phyloP scores from a whole-genome alignment of 2,329 filamentous ascomycete genomes.

The Conoideocrella luteorostrata region DNA sequence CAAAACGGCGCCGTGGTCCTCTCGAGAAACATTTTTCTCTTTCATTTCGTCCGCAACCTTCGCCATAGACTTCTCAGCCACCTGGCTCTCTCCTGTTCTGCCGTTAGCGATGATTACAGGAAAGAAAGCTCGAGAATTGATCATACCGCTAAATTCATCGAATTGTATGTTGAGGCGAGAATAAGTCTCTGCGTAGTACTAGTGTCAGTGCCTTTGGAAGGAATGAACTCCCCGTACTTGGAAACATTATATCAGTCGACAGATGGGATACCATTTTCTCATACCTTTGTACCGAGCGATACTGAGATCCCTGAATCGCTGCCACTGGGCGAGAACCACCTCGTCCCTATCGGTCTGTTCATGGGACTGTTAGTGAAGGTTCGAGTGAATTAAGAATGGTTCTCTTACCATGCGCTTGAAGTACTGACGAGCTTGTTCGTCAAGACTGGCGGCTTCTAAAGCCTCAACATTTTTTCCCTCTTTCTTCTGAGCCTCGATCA shows the following conservation, averaged over 20 bases:
- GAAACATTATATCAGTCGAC: not conserved
- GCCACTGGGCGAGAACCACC: constrained; percentile 55
- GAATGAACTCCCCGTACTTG: no score
- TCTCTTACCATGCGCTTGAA: constrained; percentile 56
- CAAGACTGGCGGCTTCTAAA: constrained; percentile 51
- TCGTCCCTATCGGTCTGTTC: constrained; percentile 54
- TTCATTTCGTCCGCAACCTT: constrained; percentile 55
- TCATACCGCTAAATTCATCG: constrained; percentile 51
- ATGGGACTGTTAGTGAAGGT: not conserved
- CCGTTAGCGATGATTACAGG: not conserved
- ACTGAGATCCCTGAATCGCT: constrained; percentile 59
- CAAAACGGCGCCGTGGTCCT: constrained; percentile 65
- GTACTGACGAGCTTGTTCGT: constrained; percentile 68
- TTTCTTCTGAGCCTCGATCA: constrained; percentile 51
- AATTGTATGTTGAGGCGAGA: constrained; percentile 65
- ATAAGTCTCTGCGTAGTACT: constrained; percentile 45
- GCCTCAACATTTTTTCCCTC: constrained; percentile 42
- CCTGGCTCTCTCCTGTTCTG: constrained; percentile 63
- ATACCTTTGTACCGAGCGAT: constrained; percentile 55
- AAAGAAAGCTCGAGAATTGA: not conserved
- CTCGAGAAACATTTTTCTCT: constrained; percentile 58
- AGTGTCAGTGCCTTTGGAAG: not conserved
- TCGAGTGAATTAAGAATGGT: not conserved
- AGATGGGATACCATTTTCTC: not conserved
- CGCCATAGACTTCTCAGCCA: constrained; percentile 60